phyloP scores from a whole-genome alignment of 208 protist species.

The Acanthamoeba sp. region DNA sequence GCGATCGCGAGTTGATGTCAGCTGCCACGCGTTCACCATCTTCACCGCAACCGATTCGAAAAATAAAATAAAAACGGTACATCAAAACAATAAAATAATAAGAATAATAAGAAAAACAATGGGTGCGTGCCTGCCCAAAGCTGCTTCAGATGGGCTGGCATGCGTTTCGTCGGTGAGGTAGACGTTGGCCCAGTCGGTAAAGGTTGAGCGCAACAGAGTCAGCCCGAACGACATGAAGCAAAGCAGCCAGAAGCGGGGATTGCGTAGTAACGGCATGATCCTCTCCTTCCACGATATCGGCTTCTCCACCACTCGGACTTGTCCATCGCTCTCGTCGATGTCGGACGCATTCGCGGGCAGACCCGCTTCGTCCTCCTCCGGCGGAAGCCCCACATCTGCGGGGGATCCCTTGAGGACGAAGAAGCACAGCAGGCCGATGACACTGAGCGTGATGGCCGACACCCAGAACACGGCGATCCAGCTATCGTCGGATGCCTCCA shows the following conservation, averaged over 20 bases:
- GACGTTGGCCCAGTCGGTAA: constrained; percentile 68
- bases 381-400: constrained; percentile 39
- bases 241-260: constrained; percentile 52
- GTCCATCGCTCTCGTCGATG: not conserved
- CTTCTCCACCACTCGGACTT: not conserved
- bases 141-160: constrained; percentile 26
- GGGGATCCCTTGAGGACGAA: constrained; percentile 47
- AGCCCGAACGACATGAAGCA: constrained; percentile 66
- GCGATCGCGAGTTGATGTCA: too few relatives aligned
- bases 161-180: constrained; percentile 61
- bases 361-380: not conserved
- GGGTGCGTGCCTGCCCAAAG: not conserved
- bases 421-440: constrained; percentile 32
- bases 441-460: constrained; percentile 43
- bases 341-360: not conserved
- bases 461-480: constrained; percentile 58
- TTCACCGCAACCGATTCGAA: too few relatives aligned
- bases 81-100: too few relatives aligned
- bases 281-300: not conserved
- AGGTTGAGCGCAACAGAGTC: constrained; percentile 49
- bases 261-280: not conserved
- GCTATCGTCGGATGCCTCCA: constrained; percentile 60
- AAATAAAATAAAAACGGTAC: too few relatives aligned
- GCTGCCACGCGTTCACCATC: too few relatives aligned
- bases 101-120: too few relatives aligned